phyloP scores from a whole-genome alignment of 2,329 filamentous ascomycete species.

The Elsinoe australis region DNA sequence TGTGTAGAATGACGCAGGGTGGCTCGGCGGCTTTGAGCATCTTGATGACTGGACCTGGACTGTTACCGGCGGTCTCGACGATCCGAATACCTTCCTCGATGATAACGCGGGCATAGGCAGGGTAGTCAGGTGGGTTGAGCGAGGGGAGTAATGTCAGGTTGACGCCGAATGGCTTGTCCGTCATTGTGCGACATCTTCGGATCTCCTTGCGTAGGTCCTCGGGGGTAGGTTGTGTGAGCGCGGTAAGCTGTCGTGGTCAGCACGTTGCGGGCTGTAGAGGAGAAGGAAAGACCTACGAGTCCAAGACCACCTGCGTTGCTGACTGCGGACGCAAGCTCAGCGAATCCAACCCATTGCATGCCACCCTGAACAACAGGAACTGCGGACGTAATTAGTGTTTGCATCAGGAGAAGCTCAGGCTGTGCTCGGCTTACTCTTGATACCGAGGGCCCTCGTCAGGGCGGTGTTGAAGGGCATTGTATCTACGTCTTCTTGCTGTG shows the following conservation, averaged over 20 bases:
- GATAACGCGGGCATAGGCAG: constrained; percentile 80
- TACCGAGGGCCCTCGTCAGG: constrained; percentile 54
- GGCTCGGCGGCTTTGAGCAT: constrained; percentile 70
- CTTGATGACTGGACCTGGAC: constrained; percentile 80
- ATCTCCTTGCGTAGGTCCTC: constrained; percentile 93
- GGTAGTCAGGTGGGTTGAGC: constrained; percentile 84
- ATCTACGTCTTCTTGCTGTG: neutral
- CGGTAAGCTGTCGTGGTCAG: constrained; percentile 51
- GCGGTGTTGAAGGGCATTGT: constrained; percentile 58
- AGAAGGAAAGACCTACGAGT: constrained; percentile 40
- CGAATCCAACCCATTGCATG: constrained; percentile 81
- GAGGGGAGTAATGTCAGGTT: constrained; percentile 92
- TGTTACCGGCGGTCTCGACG: constrained; percentile 89
- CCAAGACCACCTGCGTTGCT: constrained; percentile 76
- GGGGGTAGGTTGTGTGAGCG: constrained; percentile 85
- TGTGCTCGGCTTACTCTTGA: constrained; percentile 42
- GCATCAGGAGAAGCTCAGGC: neutral
- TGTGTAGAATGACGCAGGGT: constrained; percentile 73
- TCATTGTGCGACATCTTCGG: constrained; percentile 72
- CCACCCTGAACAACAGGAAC: constrained; percentile 79
- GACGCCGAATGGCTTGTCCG: constrained; percentile 74
- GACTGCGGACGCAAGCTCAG: constrained; percentile 66
- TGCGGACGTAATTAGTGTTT: constrained; percentile 29
- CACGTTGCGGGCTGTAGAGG: neutral
- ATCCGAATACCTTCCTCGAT: constrained; percentile 88